Evolutionary conservation across 129 eudicot species (phyloP).

Genomic region (Helianthus tuberosus): DNA sequence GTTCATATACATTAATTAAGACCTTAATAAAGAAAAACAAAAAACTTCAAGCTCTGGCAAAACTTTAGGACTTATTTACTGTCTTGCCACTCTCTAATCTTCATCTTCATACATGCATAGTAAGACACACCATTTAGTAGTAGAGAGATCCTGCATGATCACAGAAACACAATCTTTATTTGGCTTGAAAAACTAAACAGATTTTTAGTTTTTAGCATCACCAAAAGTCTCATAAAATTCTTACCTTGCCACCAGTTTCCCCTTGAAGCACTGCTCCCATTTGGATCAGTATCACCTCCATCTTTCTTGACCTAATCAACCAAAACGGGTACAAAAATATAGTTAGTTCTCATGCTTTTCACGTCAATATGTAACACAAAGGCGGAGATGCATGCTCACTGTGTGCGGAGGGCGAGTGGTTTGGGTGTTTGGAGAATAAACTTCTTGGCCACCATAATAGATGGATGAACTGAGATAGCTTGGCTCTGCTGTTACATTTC

Average conservation of each 20-base stretch:
- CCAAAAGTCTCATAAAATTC: neutral
- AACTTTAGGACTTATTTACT: constrained; percentile 24
- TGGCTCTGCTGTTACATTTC: constrained; percentile 53
- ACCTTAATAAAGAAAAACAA: too few relatives aligned
- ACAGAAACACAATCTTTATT: neutral
- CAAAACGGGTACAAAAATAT: neutral
- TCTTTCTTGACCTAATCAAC: constrained; percentile 59
- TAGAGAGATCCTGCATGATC: constrained; percentile 64
- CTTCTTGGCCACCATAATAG: constrained; percentile 88
- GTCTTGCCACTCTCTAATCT: constrained; percentile 19
- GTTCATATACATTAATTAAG: too few relatives aligned
- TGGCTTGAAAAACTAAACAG: neutral
- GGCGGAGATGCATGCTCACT: constrained; percentile 42
- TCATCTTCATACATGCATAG: constrained; percentile 10
- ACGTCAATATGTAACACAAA: neutral
- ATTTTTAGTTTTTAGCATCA: constrained; percentile 2
- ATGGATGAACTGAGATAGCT: constrained; percentile 76
- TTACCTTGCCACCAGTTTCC: constrained; percentile 99
- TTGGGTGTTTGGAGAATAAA: constrained; percentile 53
- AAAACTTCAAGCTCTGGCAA: neutral
- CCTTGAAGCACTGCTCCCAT: constrained; percentile 63
- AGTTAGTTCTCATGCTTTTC: constrained; percentile 2
- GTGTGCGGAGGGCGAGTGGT: constrained; percentile 40
- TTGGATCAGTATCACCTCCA: constrained; percentile 52
- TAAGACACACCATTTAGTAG: constrained; percentile 41